Percentiles rank a stretch among this genome's conserved stretches.
phyloP scores from a whole-genome alignment of 73 alveolate species.

The Uronychia setigera region DNA sequence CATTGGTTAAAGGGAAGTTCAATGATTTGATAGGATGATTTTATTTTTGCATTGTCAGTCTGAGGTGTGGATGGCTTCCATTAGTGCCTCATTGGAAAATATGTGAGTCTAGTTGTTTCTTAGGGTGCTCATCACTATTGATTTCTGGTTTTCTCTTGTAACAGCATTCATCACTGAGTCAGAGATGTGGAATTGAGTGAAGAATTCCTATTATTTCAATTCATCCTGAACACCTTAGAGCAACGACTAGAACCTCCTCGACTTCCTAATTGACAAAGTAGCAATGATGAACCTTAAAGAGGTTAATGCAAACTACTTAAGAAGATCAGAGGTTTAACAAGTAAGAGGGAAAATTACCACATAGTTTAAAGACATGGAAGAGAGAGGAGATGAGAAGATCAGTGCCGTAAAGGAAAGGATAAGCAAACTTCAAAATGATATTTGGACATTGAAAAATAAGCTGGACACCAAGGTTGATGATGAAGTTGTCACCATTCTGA shows the following conservation, averaged over 20 bases:
- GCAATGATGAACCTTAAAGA: not conserved
- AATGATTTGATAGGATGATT: not conserved
- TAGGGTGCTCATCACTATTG: too few species aligned
- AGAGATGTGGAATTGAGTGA: too few species aligned
- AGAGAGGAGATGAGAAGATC: not conserved
- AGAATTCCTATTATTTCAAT: too few species aligned
- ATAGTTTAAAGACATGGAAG: not conserved
- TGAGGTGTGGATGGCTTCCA: not conserved
- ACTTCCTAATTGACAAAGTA: not conserved
- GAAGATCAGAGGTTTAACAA: not conserved
- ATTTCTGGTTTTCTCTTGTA: too few species aligned
- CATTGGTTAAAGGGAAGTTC: not conserved
- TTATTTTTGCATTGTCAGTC: not conserved
- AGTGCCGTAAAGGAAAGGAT: not conserved
- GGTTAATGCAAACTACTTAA: not conserved
- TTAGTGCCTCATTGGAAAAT: not conserved
- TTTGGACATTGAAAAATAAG: not conserved
- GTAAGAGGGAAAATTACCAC: not conserved
- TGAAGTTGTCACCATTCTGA: not conserved
- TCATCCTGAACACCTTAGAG: too few species aligned
- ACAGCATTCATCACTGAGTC: too few species aligned
- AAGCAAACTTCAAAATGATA: not conserved
- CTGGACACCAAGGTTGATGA: not conserved
- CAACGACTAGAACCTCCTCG: constrained; percentile 3
- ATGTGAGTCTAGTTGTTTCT: not conserved